A percentile compares a stretch with the other conserved stretches of the same genome.
These are phyloP conservation scores for Nematocida sp. DNA, from an alignment of 371 early-diverging fungal species.

Conservation along the genomic window DNA sequence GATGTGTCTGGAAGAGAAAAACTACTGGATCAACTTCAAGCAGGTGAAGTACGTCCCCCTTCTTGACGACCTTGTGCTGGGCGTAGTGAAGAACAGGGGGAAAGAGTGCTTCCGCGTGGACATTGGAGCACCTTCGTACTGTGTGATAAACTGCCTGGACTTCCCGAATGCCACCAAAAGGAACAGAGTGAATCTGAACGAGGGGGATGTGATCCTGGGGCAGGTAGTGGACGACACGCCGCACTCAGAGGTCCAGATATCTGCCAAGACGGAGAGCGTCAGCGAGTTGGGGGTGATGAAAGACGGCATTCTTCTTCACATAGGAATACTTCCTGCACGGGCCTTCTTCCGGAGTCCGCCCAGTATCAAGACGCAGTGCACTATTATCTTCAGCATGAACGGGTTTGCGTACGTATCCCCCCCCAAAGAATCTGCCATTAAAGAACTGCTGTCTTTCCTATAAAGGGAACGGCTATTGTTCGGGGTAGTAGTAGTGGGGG, in stretches of 20 bases:
- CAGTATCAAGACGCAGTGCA: slow-evolving; percentile 34
- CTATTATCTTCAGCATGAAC: slow-evolving; percentile 56
- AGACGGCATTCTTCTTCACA: slow-evolving; percentile 46
- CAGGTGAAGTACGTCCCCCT: slow-evolving; percentile 48
- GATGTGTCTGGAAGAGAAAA: not conserved
- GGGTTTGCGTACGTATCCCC: slow-evolving; percentile 56
- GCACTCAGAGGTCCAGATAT: slow-evolving; percentile 52
- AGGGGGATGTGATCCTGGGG: slow-evolving; percentile 55
- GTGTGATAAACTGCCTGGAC: slow-evolving; percentile 55
- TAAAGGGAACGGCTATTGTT: too few species aligned
- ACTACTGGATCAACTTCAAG: slow-evolving; percentile 45
- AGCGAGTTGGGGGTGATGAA: slow-evolving; percentile 58
- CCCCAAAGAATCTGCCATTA: slow-evolving; percentile 16
- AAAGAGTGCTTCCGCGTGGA: slow-evolving; percentile 57
- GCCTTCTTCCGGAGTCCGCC: slow-evolving; percentile 38
- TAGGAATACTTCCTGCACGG: slow-evolving; percentile 52
- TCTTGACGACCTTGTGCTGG: slow-evolving; percentile 60
- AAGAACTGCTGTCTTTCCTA: too few species aligned
- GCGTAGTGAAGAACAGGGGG: slow-evolving; percentile 51
- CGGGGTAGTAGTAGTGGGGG: too few species aligned
- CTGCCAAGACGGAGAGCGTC: slow-evolving; percentile 48
- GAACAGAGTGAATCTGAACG: slow-evolving; percentile 56
- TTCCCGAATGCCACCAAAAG: slow-evolving; percentile 64
- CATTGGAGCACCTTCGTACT: slow-evolving; percentile 27
- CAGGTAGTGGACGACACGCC: slow-evolving; percentile 44